Evolutionary conservation across 805 yeast species (phyloP).

Genomic region (Starmerella sp.): DNA sequence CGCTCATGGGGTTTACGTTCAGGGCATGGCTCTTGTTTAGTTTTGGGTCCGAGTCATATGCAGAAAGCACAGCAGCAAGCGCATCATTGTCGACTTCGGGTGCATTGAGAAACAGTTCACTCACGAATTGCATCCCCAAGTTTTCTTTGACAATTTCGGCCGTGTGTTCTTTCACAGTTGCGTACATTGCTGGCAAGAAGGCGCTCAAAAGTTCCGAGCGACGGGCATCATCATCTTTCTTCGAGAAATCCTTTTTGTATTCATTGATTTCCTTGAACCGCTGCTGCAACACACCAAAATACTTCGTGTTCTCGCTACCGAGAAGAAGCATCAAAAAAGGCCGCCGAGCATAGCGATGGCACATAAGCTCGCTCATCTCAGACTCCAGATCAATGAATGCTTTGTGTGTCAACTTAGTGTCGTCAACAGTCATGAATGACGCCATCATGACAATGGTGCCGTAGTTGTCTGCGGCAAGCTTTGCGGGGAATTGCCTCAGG

Average conservation of each 20-base stretch:
- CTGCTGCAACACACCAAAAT: conserved; percentile 51
- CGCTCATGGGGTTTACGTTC: conserved; percentile 27
- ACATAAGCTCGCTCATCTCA: conserved; percentile 42
- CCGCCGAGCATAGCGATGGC: conserved; percentile 73
- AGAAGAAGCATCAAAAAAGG: conserved; percentile 72
- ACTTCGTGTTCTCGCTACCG: conserved; percentile 63
- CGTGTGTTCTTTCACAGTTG: conserved; percentile 42
- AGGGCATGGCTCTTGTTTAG: conserved; percentile 49
- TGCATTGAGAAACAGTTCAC: conserved; percentile 58
- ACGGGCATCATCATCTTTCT: conserved; percentile 72
- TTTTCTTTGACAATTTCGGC: conserved; percentile 37
- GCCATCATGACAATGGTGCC: conserved; percentile 76
- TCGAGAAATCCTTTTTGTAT: conserved; percentile 58
- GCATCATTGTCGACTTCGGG: not conserved
- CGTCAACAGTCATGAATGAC: conserved; percentile 79
- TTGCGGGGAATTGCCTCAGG: conserved; percentile 63
- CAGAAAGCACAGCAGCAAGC: conserved; percentile 44
- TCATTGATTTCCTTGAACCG: conserved; percentile 51
- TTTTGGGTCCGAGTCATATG: conserved; percentile 48
- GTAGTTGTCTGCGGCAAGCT: conserved; percentile 68
- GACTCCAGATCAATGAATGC: conserved; percentile 46
- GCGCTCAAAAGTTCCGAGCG: conserved; percentile 53
- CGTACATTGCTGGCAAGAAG: conserved; percentile 56
- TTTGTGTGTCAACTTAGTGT: conserved; percentile 71
- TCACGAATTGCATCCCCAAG: conserved; percentile 71